Conservation (phyloP, 169 alveolate species). For the Eimeria sp. region DNA sequence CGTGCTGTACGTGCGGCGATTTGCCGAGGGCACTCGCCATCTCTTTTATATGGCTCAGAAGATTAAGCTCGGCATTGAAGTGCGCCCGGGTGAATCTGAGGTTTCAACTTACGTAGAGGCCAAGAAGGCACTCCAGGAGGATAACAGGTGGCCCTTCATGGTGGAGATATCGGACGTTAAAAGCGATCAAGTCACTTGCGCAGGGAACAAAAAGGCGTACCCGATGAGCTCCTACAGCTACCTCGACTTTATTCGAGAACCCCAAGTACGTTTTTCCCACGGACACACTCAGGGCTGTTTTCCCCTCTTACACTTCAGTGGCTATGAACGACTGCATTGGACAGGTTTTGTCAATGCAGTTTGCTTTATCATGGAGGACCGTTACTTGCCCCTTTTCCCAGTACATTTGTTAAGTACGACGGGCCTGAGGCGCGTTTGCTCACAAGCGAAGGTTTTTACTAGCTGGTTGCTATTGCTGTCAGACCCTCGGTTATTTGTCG, state of each 20-base stretch:
- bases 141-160: conserved; percentile 89
- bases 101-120: conserved; percentile 87
- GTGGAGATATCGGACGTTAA: conserved; percentile 86
- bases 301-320: not conserved
- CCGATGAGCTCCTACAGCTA: conserved; percentile 89
- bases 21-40: conserved; percentile 86
- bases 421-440: too few relatives aligned
- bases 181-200: conserved; percentile 85
- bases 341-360: not conserved
- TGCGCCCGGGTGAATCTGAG: conserved; percentile 87
- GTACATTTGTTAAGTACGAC: too few relatives aligned
- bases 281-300: not conserved
- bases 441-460: too few relatives aligned
- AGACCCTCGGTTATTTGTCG: too few relatives aligned
- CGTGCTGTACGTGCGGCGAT: conserved; percentile 76
- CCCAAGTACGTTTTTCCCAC: conserved; percentile 36
- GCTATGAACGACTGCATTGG: not conserved
- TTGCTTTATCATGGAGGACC: too few relatives aligned
- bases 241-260: conserved; percentile 88
- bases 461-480: too few relatives aligned
- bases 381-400: too few relatives aligned
- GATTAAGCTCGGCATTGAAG: conserved; percentile 84
- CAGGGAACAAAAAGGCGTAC: conserved; percentile 84
- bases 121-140: conserved; percentile 83
- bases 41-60: conserved; percentile 86